phyloP scores from a whole-genome alignment of 257 asterid species.

The Solanum chmielewskii region DNA sequence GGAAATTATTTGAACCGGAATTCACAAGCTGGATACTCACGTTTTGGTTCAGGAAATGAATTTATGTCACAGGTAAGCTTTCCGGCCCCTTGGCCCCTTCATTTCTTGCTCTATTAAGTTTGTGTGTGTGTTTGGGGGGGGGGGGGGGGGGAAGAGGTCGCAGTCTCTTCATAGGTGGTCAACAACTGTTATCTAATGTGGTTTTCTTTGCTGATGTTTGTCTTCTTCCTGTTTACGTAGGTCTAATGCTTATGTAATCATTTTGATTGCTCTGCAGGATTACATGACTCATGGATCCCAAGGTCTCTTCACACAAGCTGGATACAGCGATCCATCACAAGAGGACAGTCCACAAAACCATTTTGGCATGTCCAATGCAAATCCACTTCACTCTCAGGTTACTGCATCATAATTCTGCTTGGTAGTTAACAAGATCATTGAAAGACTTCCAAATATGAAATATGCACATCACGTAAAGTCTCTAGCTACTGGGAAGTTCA shows the following conservation, averaged over 20 bases:
- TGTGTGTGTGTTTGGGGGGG: neutral
- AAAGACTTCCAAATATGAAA: neutral
- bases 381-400: conserved; percentile 84
- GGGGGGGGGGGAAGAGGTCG: neutral
- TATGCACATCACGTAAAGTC: neutral
- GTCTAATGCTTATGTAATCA: neutral
- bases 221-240: neutral
- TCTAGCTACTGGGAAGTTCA: neutral
- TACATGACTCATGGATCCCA: conserved; percentile 89
- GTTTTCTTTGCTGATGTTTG: neutral
- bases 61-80: conserved; percentile 91
- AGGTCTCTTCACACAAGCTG: conserved; percentile 86
- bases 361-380: conserved; percentile 48
- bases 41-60: conserved; percentile 80
- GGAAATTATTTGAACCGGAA: conserved; percentile 78
- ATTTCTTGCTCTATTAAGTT: neutral
- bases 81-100: neutral
- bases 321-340: conserved; percentile 71
- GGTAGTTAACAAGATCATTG: neutral
- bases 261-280: conserved; percentile 36
- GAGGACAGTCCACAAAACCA: conserved; percentile 80
- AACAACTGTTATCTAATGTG: neutral
- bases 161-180: neutral
- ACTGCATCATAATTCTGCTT: neutral
- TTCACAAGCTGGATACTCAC: conserved; percentile 88